Base-by-base conservation (phyloP, 805 yeast genomes). In the Kazachstania viticola region DNA sequence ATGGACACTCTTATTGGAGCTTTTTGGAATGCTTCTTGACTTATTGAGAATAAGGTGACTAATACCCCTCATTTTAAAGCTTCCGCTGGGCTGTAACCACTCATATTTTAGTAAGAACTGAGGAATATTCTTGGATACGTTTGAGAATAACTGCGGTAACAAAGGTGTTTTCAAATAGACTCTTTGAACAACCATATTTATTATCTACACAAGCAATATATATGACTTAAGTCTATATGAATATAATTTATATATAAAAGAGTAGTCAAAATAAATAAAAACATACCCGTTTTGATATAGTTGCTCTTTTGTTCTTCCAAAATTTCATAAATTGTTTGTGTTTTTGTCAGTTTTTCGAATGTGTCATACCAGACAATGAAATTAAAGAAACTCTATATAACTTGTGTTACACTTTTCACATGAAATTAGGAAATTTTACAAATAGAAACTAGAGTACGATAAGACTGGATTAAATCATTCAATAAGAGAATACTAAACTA, bases 11-110 rank as follows among this genome's bases (percentile, higher is more conserved):
- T 56, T 53, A 12, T 44, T 39, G 4, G 53, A 31, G 2, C 21
- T 29, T 17, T 45, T 41, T 1, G 62, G 60, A 22, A 49, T 45
- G 13, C 43, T 41, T 3, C 44, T 47, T 1, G 64, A 49, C 6
- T 59, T 52, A 11, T 45, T 41, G n/a, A 50, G 44, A 21, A 71
- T 61, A 27, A 68, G 53, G 36, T 67, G 46, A 5, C 76, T 75
- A 18, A 72, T 58, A 1, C 78, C 77, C 42, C 78, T 55, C 14
- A 71, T 55, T 48, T 72, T 72, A 54, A 71, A 72, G 35, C 73
- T 65, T 1, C 76, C 76, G 9, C 73, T 61, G 5, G 77, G 77
- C 42, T 72, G 77, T 19, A 64, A 60, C 31, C 54, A 59, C 41
- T 73, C 77, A 38, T 65, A 61, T 39, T 72, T 72, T 33, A 71